phyloP scores from a whole-genome alignment of 2,329 filamentous ascomycete species.

The Arachnomyces sp. region DNA sequence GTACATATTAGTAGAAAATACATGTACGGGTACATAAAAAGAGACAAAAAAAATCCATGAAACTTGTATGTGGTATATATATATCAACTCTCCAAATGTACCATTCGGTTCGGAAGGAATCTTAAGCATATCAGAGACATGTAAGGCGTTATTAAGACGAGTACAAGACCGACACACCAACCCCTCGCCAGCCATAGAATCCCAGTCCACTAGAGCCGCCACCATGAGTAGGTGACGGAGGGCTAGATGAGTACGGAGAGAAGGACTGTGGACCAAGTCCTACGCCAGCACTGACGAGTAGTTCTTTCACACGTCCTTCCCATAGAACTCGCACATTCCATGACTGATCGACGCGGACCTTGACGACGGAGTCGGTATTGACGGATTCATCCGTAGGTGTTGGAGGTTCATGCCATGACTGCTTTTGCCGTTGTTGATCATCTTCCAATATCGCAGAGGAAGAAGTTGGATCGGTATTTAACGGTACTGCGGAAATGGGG shows the following conservation, averaged over 20 bases:
- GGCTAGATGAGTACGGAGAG: conserved; percentile 20
- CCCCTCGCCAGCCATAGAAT: conserved; percentile 33
- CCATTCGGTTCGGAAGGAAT: no score
- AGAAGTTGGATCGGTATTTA: no score
- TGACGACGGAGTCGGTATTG: conserved; percentile 77
- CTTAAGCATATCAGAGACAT: no score
- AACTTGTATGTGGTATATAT: no score
- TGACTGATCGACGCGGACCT: conserved; percentile 82
- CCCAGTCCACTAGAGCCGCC: conserved; percentile 20
- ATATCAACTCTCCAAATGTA: no score
- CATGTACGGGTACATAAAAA: no score
- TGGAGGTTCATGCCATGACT: conserved; percentile 12
- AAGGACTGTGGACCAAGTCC: conserved; percentile 58
- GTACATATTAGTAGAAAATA: no score
- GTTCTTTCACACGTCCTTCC: conserved; percentile 87
- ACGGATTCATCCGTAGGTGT: conserved; percentile 41
- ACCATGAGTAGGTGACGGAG: conserved; percentile 15
- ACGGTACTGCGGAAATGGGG: conserved; percentile 2
- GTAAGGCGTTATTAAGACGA: conserved; percentile 25
- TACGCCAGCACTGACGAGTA: conserved; percentile 85
- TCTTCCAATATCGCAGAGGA: no score
- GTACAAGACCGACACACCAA: conserved; percentile 36
- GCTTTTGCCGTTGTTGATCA: conserved; percentile 16
- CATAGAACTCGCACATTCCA: conserved; percentile 79
- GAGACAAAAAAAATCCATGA: no score